Percentiles rank a stretch among this genome's conserved stretches.
Evolutionary conservation across 371 early-diverging fungal genomes (phyloP).

Genomic region (Lichtheimia ramosa): DNA sequence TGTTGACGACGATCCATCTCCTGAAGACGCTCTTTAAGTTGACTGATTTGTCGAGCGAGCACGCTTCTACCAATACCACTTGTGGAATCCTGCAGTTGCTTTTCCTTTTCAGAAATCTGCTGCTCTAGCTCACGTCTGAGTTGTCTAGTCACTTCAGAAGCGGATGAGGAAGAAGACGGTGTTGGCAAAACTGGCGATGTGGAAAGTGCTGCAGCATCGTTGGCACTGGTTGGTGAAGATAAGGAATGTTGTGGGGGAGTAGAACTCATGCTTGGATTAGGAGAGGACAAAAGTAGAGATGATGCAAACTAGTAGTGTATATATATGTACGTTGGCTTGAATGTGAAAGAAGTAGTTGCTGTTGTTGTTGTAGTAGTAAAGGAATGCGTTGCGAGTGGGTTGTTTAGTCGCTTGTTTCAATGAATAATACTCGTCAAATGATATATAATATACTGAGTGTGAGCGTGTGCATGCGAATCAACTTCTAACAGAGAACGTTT

Average conservation of each 20-base stretch:
- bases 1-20: conserved; percentile 30
- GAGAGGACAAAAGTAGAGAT: neutral
- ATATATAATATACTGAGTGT: conserved; percentile 16
- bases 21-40: conserved; percentile 35
- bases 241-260: conserved; percentile 42
- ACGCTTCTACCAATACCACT: conserved; percentile 50
- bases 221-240: conserved; percentile 33
- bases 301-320: conserved; percentile 2
- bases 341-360: no score
- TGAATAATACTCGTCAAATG: conserved; percentile 4
- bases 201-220: conserved; percentile 6
- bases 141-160: conserved; percentile 17
- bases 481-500: conserved; percentile 16
- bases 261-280: conserved; percentile 17
- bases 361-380: neutral
- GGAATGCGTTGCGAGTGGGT: conserved; percentile 1
- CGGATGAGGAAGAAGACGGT: conserved; percentile 40
- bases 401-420: conserved; percentile 4
- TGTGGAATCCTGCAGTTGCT: conserved; percentile 36
- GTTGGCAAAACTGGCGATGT: conserved; percentile 37
- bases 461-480: conserved; percentile 23
- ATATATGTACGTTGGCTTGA: neutral
- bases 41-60: conserved; percentile 42
- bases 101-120: conserved; percentile 46
- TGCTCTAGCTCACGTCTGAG: conserved; percentile 36